Conservation (phyloP, 306 rosid genomes). For the Cucumis cinereus region DNA sequence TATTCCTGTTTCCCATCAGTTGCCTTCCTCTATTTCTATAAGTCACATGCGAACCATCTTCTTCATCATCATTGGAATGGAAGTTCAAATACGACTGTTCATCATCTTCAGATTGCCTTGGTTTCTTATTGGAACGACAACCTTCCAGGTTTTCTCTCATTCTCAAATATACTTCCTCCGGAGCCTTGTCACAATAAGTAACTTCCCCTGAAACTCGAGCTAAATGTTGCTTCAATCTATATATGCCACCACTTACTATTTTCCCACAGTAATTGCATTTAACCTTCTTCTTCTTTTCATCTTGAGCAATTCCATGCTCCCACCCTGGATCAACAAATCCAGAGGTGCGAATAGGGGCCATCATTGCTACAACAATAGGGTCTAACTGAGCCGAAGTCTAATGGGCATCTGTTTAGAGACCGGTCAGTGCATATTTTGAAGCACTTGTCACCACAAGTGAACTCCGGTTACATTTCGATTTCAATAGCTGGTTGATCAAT, state of each 20-base stretch:
- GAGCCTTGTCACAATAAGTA: conserved; percentile 91
- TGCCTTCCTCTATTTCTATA: conserved; percentile 79
- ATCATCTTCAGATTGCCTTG: conserved; percentile 45
- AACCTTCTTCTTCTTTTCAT: conserved; percentile 93
- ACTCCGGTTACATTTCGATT: neutral
- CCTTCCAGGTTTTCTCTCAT: conserved; percentile 91
- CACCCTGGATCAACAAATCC: conserved; percentile 95
- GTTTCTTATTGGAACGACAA: conserved; percentile 66
- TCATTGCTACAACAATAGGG: conserved; percentile 8
- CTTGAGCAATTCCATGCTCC: conserved; percentile 95
- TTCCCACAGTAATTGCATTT: conserved; percentile 96
- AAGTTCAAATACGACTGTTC: conserved; percentile 57
- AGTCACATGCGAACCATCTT: conserved; percentile 45
- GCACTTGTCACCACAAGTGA: neutral
- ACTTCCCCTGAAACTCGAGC: conserved; percentile 97
- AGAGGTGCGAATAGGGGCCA: conserved; percentile 63
- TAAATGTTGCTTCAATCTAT: conserved; percentile 92
- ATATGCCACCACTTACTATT: conserved; percentile 93
- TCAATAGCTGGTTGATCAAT: neutral
- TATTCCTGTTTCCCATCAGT: conserved; percentile 44
- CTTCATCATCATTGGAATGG: conserved; percentile 65
- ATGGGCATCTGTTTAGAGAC: neutral
- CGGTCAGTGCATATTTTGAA: neutral
- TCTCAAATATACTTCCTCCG: conserved; percentile 73
- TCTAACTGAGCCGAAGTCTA: neutral